A percentile compares a stretch with the other conserved stretches of the same genome.
These are phyloP conservation scores for Diaporthe amygdali DNA, from an alignment of 2,329 filamentous ascomycete species.

Conservation along the genomic window DNA sequence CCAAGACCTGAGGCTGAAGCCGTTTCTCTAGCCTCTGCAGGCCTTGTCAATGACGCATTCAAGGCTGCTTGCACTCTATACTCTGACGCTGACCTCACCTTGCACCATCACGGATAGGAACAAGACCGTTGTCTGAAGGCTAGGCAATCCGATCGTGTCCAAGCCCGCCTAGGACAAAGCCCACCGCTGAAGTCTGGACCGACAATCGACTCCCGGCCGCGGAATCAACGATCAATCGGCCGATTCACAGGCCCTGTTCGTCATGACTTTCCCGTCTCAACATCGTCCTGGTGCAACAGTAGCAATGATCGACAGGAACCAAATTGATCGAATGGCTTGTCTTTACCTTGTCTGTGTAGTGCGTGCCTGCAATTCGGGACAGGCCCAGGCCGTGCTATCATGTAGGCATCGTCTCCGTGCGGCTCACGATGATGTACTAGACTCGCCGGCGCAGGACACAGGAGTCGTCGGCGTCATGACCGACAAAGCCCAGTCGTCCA, in stretches of 20 bases:
- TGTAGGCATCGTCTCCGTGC: background rate
- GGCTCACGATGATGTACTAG: background rate
- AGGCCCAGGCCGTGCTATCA: background rate
- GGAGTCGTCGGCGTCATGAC: constrained; percentile 23
- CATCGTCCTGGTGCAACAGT: background rate
- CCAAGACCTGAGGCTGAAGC: background rate
- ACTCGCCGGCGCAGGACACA: background rate
- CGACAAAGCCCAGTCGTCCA: background rate
- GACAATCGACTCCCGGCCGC: background rate
- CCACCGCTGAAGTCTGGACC: background rate
- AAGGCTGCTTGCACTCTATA: background rate
- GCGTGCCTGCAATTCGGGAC: background rate
- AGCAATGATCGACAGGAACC: constrained; percentile 15
- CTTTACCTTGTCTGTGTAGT: background rate
- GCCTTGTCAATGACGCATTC: constrained; percentile 6
- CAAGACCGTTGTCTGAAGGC: background rate
- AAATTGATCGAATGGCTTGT: background rate
- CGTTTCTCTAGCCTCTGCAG: background rate
- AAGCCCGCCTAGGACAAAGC: background rate
- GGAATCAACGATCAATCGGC: constrained; percentile 2
- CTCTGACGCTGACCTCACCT: background rate
- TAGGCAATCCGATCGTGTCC: background rate
- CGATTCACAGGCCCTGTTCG: background rate
- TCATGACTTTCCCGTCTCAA: constrained; percentile 5
- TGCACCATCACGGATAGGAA: background rate